A percentile compares a stretch with the other conserved stretches of the same genome.
Evolutionary conservation across 805 yeast genomes (phyloP).

Genomic region (Nakazawaea pomicola): DNA sequence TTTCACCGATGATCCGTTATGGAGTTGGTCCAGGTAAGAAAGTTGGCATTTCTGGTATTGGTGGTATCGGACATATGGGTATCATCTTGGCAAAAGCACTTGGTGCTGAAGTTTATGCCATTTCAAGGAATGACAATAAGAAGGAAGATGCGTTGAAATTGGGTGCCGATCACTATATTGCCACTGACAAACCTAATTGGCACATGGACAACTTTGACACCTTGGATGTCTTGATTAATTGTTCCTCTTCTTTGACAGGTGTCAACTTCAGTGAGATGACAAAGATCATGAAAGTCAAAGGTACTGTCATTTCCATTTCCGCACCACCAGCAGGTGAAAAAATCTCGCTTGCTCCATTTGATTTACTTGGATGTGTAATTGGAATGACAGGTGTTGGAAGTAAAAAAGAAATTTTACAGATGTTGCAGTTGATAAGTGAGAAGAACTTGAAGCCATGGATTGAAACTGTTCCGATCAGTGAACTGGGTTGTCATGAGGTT

Average conservation of each 20-base stretch:
- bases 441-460: conserved; percentile 58
- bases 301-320: conserved; percentile 20
- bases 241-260: conserved; percentile 39
- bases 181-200: conserved; percentile 40
- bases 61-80: conserved; percentile 67
- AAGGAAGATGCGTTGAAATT: conserved; percentile 45
- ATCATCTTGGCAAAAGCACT: conserved; percentile 54
- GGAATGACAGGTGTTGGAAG: conserved; percentile 61
- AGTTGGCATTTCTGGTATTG: conserved; percentile 60
- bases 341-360: conserved; percentile 27
- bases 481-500: conserved; percentile 48
- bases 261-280: conserved; percentile 19
- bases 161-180: conserved; percentile 52
- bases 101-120: conserved; percentile 59
- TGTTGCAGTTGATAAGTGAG: conserved; percentile 61
- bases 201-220: conserved; percentile 26
- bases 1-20: conserved; percentile 56
- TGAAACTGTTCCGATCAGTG: conserved; percentile 52
- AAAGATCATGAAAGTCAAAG: conserved; percentile 23
- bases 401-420: conserved; percentile 57
- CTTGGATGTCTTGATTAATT: conserved; percentile 43
- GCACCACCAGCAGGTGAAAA: conserved; percentile 25
- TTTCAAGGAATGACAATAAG: conserved; percentile 47
- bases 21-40: conserved; percentile 31
- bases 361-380: conserved; percentile 35